Conservation (phyloP, 1,139 yeast genomes). For the Yarrowia galli region DNA sequence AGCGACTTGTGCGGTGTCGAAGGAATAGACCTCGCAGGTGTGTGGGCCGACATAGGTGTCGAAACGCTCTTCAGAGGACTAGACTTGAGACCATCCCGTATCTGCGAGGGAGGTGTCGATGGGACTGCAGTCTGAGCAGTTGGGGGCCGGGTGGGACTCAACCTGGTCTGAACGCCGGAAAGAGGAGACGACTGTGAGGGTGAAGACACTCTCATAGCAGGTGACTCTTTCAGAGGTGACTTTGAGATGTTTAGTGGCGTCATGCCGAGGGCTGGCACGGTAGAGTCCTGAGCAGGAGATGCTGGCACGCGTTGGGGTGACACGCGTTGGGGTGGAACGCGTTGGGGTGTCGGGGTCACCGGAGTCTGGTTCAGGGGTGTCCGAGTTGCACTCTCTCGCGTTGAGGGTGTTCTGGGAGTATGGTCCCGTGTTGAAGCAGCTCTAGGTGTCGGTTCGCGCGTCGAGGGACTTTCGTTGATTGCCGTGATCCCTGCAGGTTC, state of each 20-base stretch:
- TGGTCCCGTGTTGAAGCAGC: background rate
- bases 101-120: background rate
- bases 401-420: background rate
- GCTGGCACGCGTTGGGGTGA: background rate
- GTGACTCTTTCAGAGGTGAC: conserved; percentile 1
- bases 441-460: background rate
- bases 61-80: background rate
- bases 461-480: background rate
- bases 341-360: background rate
- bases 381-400: background rate
- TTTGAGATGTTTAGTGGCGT: conserved; percentile 2
- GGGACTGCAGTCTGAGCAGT: background rate
- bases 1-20: conserved; percentile 17
- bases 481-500: no score
- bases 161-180: background rate
- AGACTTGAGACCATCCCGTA: background rate
- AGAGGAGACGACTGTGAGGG: conserved; percentile 2
- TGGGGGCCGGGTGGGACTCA: background rate
- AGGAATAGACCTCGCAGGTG: background rate
- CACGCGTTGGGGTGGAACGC: background rate
- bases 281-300: background rate
- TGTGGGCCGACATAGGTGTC: background rate
- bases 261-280: background rate
- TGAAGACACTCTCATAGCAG: conserved; percentile 4
- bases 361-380: background rate